A percentile compares a stretch with the other conserved stretches of the same genome.
Evolutionary conservation across 768 basidiomycete genomes (phyloP).

Genomic region (Pleurotus giganteus): DNA sequence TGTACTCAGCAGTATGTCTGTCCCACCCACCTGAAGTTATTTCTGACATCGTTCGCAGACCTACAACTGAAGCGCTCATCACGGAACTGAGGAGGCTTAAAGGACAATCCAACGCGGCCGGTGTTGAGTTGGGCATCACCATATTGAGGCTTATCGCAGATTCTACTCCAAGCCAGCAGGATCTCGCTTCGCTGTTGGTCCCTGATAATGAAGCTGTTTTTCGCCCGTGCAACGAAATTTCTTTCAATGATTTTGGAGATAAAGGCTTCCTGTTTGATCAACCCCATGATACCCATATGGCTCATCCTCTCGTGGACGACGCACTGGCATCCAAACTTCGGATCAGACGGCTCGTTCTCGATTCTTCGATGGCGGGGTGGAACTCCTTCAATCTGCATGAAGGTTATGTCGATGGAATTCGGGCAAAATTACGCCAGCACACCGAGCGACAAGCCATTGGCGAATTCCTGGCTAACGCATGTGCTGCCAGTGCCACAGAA

Average conservation of each 20-base stretch:
- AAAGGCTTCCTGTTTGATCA: slow-evolving; percentile 22
- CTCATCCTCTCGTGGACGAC: slow-evolving; percentile 31
- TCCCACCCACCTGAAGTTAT: not conserved
- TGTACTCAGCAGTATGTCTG: slow-evolving; percentile 35
- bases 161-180: slow-evolving; percentile 15
- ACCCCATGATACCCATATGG: slow-evolving; percentile 19
- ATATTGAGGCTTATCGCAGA: slow-evolving; percentile 28
- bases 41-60: slow-evolving; percentile 20
- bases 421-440: slow-evolving; percentile 40
- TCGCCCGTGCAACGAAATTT: slow-evolving; percentile 25
- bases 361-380: not conserved
- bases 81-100: slow-evolving; percentile 21
- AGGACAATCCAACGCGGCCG: slow-evolving; percentile 7
- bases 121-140: slow-evolving; percentile 22
- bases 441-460: slow-evolving; percentile 39
- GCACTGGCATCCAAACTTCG: slow-evolving; percentile 26
- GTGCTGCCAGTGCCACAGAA: slow-evolving; percentile 44
- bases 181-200: slow-evolving; percentile 29
- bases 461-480: slow-evolving; percentile 55
- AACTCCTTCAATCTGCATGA: slow-evolving; percentile 35
- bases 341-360: slow-evolving; percentile 32
- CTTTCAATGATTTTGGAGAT: slow-evolving; percentile 42
- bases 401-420: slow-evolving; percentile 39
- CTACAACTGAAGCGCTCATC: slow-evolving; percentile 26
- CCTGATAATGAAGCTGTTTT: slow-evolving; percentile 29